These are phyloP conservation scores for Dendrobium chrysotoxum DNA, from an alignment of 106 monocot species.

Conservation along the genomic window DNA sequence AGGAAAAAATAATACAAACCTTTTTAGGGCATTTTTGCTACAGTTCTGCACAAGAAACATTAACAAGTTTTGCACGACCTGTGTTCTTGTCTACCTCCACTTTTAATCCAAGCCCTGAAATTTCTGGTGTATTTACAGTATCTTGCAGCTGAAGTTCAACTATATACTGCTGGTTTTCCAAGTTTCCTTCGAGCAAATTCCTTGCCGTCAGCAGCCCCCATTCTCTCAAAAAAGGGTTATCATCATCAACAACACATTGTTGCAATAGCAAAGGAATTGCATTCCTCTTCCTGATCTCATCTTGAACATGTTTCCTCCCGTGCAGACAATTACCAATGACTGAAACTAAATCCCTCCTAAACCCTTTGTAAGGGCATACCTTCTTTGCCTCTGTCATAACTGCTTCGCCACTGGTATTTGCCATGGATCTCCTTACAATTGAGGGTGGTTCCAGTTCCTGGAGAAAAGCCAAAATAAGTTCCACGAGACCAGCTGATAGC, in stretches of 20 bases:
- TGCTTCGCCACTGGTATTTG: neutral
- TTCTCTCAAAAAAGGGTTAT: slow-evolving; percentile 78
- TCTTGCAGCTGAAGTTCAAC: slow-evolving; percentile 56
- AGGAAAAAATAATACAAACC: neutral
- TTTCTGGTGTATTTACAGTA: slow-evolving; percentile 51
- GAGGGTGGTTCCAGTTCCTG: slow-evolving; percentile 65
- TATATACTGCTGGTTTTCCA: slow-evolving; percentile 62
- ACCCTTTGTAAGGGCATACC: slow-evolving; percentile 78
- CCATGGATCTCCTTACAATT: slow-evolving; percentile 43
- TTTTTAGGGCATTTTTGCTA: neutral
- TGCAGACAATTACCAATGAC: slow-evolving; percentile 53
- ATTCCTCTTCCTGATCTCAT: slow-evolving; percentile 58
- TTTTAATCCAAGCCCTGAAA: slow-evolving; percentile 50
- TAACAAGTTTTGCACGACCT: slow-evolving; percentile 59
- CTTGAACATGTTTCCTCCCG: slow-evolving; percentile 63
- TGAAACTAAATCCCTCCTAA: slow-evolving; percentile 77
- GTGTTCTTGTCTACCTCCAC: slow-evolving; percentile 65
- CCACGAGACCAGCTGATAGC: slow-evolving; percentile 41
- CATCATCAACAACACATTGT: slow-evolving; percentile 83
- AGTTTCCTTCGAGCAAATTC: slow-evolving; percentile 72
- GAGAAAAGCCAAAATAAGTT: slow-evolving; percentile 43
- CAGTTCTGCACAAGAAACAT: slow-evolving; percentile 20
- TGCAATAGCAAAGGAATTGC: slow-evolving; percentile 67
- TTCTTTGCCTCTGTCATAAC: neutral
- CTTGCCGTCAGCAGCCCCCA: slow-evolving; percentile 73